phyloP scores from a whole-genome alignment of 2,329 filamentous ascomycete genomes.

The Ophiocordyceps camponoti-floridani region DNA sequence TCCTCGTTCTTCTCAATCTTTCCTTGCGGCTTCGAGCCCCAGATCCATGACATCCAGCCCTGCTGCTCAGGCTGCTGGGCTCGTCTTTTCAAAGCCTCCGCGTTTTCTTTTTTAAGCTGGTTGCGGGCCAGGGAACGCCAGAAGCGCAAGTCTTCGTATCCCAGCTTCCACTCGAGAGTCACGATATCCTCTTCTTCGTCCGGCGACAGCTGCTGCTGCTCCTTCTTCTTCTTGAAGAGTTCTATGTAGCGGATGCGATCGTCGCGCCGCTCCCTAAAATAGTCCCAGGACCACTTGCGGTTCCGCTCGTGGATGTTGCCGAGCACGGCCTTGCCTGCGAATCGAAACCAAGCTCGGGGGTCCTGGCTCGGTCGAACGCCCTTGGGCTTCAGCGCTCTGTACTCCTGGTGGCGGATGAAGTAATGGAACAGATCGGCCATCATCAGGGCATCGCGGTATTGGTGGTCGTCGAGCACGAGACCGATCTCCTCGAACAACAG shows the following conservation, averaged over 20 bases:
- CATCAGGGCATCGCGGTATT: slow-evolving; percentile 95
- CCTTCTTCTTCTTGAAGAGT: slow-evolving; percentile 87
- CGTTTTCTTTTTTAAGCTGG: slow-evolving; percentile 86
- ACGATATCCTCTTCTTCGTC: slow-evolving; percentile 58
- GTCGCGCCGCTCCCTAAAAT: slow-evolving; percentile 82
- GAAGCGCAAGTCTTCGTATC: slow-evolving; percentile 90
- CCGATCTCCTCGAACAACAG: slow-evolving; percentile 94
- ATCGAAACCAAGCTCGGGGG: slow-evolving; percentile 78
- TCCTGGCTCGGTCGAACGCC: slow-evolving; percentile 68
- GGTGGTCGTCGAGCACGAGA: slow-evolving; percentile 90
- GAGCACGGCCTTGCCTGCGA: slow-evolving; percentile 76
- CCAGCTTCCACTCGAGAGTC: slow-evolving; percentile 68
- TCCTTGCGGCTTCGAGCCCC: slow-evolving; percentile 57
- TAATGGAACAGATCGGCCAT: slow-evolving; percentile 97
- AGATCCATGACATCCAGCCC: slow-evolving; percentile 83
- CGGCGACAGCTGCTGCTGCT: slow-evolving; percentile 49
- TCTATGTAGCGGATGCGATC: slow-evolving; percentile 79
- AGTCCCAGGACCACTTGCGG: slow-evolving; percentile 87
- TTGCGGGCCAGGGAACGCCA: slow-evolving; percentile 92
- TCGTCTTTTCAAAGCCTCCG: slow-evolving; percentile 59
- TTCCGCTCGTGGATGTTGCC: slow-evolving; percentile 93
- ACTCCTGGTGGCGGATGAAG: slow-evolving; percentile 93
- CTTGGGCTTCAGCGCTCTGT: slow-evolving; percentile 82
- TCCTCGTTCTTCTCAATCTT: slow-evolving; percentile 43
- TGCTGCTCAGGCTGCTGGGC: slow-evolving; percentile 45